Conservation (phyloP, 192 early-diverging fungal genomes). For the Coemansia aciculifera region DNA sequence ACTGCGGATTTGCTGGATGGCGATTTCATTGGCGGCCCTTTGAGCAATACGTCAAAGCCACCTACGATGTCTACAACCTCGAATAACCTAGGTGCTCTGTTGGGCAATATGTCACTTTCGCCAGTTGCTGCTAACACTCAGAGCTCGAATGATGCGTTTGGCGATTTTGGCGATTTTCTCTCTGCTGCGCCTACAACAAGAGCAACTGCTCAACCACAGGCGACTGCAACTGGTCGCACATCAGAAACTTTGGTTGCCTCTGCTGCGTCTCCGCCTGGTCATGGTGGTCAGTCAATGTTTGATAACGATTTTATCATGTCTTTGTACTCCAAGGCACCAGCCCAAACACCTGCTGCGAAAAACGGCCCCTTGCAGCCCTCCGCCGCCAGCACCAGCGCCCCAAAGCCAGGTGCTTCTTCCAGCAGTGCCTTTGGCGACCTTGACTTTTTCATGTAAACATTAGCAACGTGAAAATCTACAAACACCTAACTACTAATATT, state of each 20-base stretch:
- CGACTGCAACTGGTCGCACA: neutral
- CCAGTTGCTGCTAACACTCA: slow-evolving; percentile 9
- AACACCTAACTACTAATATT: too few species aligned
- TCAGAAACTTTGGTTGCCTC: neutral
- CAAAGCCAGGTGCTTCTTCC: slow-evolving; percentile 9
- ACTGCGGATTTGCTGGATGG: slow-evolving; percentile 22
- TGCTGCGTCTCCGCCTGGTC: slow-evolving; percentile 7
- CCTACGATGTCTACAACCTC: slow-evolving; percentile 6
- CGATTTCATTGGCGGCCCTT: slow-evolving; percentile 32
- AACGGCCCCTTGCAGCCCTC: slow-evolving; percentile 1
- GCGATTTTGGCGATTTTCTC: slow-evolving; percentile 55
- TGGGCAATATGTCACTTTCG: slow-evolving; percentile 32
- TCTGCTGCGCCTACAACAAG: slow-evolving; percentile 25
- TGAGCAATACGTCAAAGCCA: neutral
- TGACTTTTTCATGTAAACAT: slow-evolving; percentile 28
- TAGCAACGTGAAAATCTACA: too few species aligned
- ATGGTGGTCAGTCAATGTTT: slow-evolving; percentile 30
- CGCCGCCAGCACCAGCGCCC: slow-evolving; percentile 9
- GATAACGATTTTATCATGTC: slow-evolving; percentile 56
- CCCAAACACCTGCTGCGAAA: neutral
- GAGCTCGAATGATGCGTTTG: slow-evolving; percentile 47
- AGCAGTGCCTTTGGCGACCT: slow-evolving; percentile 26
- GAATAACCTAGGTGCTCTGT: slow-evolving; percentile 20
- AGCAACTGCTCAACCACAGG: neutral
- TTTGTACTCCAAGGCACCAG: slow-evolving; percentile 37